Evolutionary conservation across 2,329 filamentous ascomycete species (phyloP).

Genomic region (Monosporascus ibericus): DNA sequence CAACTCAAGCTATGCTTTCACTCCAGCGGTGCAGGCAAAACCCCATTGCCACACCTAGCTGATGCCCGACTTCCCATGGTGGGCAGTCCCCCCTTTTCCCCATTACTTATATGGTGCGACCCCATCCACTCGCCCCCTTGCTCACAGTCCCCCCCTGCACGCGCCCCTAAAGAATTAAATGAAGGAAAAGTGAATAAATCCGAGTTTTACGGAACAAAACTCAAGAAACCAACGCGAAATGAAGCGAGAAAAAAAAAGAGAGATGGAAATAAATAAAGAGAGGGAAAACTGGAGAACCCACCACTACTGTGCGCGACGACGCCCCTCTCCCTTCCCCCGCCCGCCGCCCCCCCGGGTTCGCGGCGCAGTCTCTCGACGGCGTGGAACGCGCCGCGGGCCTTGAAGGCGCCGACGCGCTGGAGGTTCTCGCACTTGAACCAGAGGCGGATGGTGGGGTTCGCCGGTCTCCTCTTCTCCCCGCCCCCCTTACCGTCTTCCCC

Average conservation of each 20-base stretch:
- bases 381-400: slow-evolving; percentile 85
- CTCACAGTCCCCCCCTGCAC: too few species aligned
- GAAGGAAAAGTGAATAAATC: background rate
- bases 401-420: slow-evolving; percentile 88
- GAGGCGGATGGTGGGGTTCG: slow-evolving; percentile 61
- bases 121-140: too few species aligned
- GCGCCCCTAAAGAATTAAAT: background rate
- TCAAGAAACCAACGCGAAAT: background rate
- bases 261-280: slow-evolving; percentile 3
- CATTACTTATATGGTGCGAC: too few species aligned
- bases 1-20: too few species aligned
- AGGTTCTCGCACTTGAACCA: slow-evolving; percentile 97
- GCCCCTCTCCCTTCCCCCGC: slow-evolving; percentile 55
- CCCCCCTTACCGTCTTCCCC: background rate
- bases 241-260: background rate
- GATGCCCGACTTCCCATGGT: too few species aligned
- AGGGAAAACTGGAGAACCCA: slow-evolving; percentile 31
- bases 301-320: slow-evolving; percentile 89
- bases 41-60: too few species aligned
- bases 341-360: slow-evolving; percentile 55
- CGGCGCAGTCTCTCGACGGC: slow-evolving; percentile 64
- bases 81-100: too few species aligned
- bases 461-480: slow-evolving; percentile 41
- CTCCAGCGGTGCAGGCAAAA: too few species aligned
- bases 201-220: background rate